Conservation (phyloP, 2,329 filamentous ascomycete species). For the Aureobasidium subglaciale region DNA sequence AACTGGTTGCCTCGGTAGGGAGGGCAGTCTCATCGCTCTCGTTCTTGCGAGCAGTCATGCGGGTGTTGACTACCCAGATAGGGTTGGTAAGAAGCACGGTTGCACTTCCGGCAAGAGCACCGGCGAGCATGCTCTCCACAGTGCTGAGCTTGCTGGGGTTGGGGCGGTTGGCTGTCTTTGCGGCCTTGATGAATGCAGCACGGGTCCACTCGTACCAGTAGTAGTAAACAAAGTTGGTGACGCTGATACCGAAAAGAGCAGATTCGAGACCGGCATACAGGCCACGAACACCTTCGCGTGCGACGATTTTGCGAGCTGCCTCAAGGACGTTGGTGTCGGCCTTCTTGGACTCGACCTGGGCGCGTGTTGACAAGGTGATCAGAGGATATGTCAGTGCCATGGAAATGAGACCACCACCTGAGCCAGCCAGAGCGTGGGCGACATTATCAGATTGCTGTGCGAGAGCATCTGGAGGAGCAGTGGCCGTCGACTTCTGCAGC, state of each 20-base stretch:
- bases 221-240: conserved; percentile 99
- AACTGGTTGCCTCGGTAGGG: conserved; percentile 23
- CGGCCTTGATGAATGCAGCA: conserved; percentile 45
- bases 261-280: conserved; percentile 91
- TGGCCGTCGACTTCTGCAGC: conserved; percentile 15
- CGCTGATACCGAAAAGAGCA: conserved; percentile 91
- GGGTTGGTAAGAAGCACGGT: conserved; percentile 96
- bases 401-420: conserved; percentile 86
- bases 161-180: conserved; percentile 13
- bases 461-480: conserved; percentile 47
- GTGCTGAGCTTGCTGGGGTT: conserved; percentile 61
- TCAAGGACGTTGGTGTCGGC: conserved; percentile 77
- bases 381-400: conserved; percentile 98
- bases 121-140: conserved; percentile 88
- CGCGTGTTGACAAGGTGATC: conserved; percentile 93
- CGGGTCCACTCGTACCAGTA: conserved; percentile 99
- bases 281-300: conserved; percentile 80
- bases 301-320: conserved; percentile 77
- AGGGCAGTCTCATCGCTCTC: conserved; percentile 35
- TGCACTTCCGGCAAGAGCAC: conserved; percentile 84
- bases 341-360: conserved; percentile 94
- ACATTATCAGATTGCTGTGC: conserved; percentile 92
- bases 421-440: conserved; percentile 81
- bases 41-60: conserved; percentile 87
- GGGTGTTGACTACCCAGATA: conserved; percentile 98